Percentiles rank a stretch among this genome's conserved stretches.
These are phyloP conservation scores for Dryas alaskensis DNA, from an alignment of 306 rosid species.

Conservation along the genomic window DNA sequence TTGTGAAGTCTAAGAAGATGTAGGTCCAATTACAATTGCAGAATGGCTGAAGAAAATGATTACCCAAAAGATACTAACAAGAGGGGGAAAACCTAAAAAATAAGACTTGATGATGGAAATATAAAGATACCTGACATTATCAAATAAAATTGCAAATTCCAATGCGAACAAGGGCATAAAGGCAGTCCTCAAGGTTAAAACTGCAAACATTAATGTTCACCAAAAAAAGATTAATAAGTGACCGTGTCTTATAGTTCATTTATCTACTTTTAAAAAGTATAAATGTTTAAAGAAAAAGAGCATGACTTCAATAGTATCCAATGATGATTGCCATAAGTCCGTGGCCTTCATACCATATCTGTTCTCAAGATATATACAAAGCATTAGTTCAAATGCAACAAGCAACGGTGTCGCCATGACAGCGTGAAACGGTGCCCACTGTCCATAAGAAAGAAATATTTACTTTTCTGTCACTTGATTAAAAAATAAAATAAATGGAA, in stretches of 20 bases:
- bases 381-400: constrained; percentile 88
- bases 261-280: not conserved
- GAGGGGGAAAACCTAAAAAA: not conserved
- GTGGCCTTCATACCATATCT: constrained; percentile 51
- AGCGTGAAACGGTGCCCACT: constrained; percentile 99
- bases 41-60: constrained; percentile 11
- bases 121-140: constrained; percentile 71
- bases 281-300: constrained; percentile 6
- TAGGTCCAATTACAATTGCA: constrained; percentile 21
- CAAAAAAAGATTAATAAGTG: constrained; percentile 1
- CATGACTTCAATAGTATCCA: constrained; percentile 8
- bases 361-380: constrained; percentile 69
- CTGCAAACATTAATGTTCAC: constrained; percentile 50
- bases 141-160: constrained; percentile 71
- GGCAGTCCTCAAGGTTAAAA: constrained; percentile 71
- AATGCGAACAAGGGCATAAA: constrained; percentile 73
- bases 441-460: constrained; percentile 32
- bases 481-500: not conserved
- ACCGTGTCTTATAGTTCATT: not conserved
- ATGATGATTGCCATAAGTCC: constrained; percentile 9
- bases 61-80: not conserved
- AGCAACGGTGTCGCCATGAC: constrained; percentile 75
- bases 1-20: not conserved
- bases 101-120: not conserved
- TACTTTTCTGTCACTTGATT: constrained; percentile 18